Percentiles rank a stretch among this genome's conserved stretches.
phyloP scores from a whole-genome alignment of 805 yeast genomes.

The Candida hispaniensis region DNA sequence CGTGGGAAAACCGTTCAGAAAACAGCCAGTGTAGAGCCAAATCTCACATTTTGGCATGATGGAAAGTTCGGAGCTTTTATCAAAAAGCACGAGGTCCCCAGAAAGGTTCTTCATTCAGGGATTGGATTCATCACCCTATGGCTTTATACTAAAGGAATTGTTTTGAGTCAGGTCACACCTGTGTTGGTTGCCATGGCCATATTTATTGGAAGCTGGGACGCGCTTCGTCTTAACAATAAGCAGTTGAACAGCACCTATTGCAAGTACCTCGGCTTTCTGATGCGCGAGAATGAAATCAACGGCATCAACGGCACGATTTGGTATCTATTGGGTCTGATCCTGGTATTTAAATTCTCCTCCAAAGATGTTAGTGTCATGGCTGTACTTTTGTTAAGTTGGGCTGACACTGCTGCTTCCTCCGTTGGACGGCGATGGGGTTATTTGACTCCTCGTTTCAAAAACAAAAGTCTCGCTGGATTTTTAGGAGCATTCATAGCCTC shows the following conservation, averaged over 20 bases:
- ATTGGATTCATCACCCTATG: slow-evolving; percentile 75
- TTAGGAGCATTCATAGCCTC: slow-evolving; percentile 77
- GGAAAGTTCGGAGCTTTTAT: slow-evolving; percentile 39
- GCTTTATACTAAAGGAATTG: slow-evolving; percentile 53
- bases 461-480: slow-evolving; percentile 85
- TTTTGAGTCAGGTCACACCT: slow-evolving; percentile 45
- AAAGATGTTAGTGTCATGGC: slow-evolving; percentile 75
- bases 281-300: slow-evolving; percentile 72
- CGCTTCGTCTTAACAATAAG: slow-evolving; percentile 50
- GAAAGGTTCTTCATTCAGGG: slow-evolving; percentile 80
- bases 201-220: slow-evolving; percentile 51
- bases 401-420: slow-evolving; percentile 94
- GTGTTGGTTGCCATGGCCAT: slow-evolving; percentile 49
- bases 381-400: slow-evolving; percentile 81
- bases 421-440: slow-evolving; percentile 80
- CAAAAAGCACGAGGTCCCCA: slow-evolving; percentile 76
- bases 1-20: too few relatives aligned
- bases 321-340: slow-evolving; percentile 68
- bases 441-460: slow-evolving; percentile 63
- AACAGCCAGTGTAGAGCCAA: too few relatives aligned
- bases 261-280: slow-evolving; percentile 59
- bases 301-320: slow-evolving; percentile 72
- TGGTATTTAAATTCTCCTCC: slow-evolving; percentile 59
- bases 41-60: slow-evolving; percentile 15
- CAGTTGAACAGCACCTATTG: slow-evolving; percentile 60